Conservation (phyloP, 352 stramenopile genomes). For the Phytophthora rubi region DNA sequence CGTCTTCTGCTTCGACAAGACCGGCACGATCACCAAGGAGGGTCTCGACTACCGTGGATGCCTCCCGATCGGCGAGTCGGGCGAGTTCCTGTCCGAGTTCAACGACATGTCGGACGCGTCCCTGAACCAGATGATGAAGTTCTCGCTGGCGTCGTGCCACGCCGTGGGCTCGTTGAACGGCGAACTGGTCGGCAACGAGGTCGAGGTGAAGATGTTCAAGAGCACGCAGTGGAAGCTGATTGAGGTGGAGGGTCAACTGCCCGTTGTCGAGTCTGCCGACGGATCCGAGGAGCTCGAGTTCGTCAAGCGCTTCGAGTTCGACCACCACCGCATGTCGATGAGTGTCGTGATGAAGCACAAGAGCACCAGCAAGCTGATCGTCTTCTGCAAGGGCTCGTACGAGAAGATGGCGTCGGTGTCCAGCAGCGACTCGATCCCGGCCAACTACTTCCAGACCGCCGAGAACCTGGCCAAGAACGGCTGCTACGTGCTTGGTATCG, state of each 20-base stretch:
- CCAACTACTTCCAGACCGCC: conserved; percentile 69
- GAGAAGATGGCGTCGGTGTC: conserved; percentile 84
- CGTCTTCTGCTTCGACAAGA: conserved; percentile 94
- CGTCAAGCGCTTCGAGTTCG: conserved; percentile 93
- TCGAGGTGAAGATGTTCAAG: conserved; percentile 91
- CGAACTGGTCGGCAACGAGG: conserved; percentile 85
- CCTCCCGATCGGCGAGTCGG: conserved; percentile 52
- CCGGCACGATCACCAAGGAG: conserved; percentile 91
- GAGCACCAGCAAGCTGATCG: conserved; percentile 56
- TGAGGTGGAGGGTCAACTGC: conserved; percentile 52
- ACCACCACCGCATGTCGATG: conserved; percentile 92
- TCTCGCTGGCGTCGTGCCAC: conserved; percentile 84
- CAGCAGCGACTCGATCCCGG: conserved; percentile 55
- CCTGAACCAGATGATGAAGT: conserved; percentile 57
- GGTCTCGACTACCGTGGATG: conserved; percentile 86
- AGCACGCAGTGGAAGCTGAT: conserved; percentile 72
- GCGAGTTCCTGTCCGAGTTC: conserved; percentile 50
- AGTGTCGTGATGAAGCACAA: conserved; percentile 85
- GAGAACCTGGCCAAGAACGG: conserved; percentile 76
- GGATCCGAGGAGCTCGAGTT: conserved; percentile 63
- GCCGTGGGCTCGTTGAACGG: conserved; percentile 72
- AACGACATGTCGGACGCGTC: conserved; percentile 62
- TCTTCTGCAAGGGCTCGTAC: conserved; percentile 92
- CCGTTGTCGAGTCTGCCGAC: conserved; percentile 53
- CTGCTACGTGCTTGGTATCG: conserved; percentile 90